Evolutionary conservation across 139 green algal genomes (phyloP).

Genomic region (Nannochloris sp.): DNA sequence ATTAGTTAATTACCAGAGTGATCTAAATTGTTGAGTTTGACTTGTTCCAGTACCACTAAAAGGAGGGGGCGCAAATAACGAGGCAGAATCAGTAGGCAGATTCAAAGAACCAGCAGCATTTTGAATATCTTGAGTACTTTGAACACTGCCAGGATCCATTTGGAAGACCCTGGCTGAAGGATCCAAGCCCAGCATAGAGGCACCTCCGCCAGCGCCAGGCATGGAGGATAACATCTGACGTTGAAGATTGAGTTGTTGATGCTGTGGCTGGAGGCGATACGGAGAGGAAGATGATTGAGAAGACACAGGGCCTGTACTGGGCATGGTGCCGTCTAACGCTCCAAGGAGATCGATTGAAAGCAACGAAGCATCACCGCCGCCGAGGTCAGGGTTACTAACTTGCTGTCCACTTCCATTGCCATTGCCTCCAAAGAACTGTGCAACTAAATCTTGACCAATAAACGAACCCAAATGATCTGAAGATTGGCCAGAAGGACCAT

Average conservation of each 20-base stretch:
- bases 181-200: too few species aligned
- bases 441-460: neutral
- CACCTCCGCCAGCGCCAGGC: too few species aligned
- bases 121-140: neutral
- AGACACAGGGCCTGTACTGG: neutral
- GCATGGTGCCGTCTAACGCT: conserved; percentile 14
- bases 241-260: too few species aligned
- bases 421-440: neutral
- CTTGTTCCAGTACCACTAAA: too few species aligned
- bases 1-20: too few species aligned
- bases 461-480: neutral
- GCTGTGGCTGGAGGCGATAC: too few species aligned
- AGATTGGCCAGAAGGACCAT: neutral
- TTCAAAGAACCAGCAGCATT: neutral
- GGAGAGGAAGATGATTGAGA: too few species aligned
- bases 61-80: conserved; percentile 1
- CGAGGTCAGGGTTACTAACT: neutral
- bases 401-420: neutral
- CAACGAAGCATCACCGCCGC: conserved; percentile 1
- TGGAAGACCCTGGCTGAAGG: too few species aligned
- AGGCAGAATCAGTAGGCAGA: neutral
- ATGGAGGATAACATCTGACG: too few species aligned
- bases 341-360: conserved; percentile 27
- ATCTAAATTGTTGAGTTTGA: too few species aligned
- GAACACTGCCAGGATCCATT: too few species aligned